Base-by-base conservation (phyloP, 257 asterid genomes). In the Jaltomata sinuosa region DNA sequence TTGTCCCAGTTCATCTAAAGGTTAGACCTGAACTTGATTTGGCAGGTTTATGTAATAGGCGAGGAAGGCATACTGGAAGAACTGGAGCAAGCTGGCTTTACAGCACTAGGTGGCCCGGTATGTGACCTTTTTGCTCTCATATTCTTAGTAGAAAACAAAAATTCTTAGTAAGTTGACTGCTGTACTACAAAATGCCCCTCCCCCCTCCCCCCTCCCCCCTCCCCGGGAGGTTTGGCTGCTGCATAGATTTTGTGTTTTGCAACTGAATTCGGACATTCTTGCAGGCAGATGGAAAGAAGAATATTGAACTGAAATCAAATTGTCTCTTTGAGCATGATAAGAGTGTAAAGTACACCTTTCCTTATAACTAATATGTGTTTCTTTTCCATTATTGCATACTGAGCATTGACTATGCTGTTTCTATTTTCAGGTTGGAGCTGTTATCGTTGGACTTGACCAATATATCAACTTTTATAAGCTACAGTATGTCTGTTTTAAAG, bases 31-130 rank as follows among this genome's bases (percentile, higher is more conserved):
- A 32, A 81, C 42, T 84, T 38, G 87, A 72, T 74, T 83, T 85
- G 84, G 80, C 92, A 96, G 99, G 98, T 96, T 80, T 96, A 96
- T 86, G 99, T 93, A 40, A 91, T 96, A 85, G 99, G 99, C 16
- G 98, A 89, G 87, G 97, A 93, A 85, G 99, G 99, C 90, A 94
- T 96, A 85, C 34, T 88, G 87, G 98, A 94, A 85, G 98, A 96
- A 88, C 86, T 94, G 86, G 87, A 87, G 86, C 96, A 85, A 27
- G 98, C 97, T 83, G 99, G 99, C 83, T 96, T 87, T 84, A 87
- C 92, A 54, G 86, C 88, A 84, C 91, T 94, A 31, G 99, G 99
- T 79, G 99, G 99, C 83, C 93, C 99, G 50, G 99, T 94, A 92
- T 91, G 97, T 86, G 85, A 74, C 69, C 22, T 85, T 76, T 82